Evolutionary conservation across 108 stramenopile species (phyloP).

Genomic region (Fragilariopsis cylindrus): DNA sequence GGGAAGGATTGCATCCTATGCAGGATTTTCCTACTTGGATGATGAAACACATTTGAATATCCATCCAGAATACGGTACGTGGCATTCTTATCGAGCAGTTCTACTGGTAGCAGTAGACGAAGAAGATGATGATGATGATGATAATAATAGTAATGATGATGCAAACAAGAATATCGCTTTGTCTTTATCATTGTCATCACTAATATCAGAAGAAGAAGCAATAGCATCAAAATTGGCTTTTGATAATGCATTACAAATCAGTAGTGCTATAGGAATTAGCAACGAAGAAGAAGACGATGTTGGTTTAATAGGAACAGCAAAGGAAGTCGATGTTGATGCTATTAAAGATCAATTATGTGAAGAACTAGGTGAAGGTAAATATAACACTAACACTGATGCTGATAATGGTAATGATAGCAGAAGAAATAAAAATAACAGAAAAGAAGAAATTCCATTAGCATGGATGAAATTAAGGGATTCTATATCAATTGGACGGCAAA

Average conservation of each 20-base stretch:
- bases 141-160: background rate
- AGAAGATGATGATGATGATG: background rate
- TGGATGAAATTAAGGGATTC: conserved; percentile 51
- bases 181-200: background rate
- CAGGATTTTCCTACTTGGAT: conserved; percentile 52
- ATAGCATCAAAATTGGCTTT: background rate
- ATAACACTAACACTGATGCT: background rate
- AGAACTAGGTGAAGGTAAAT: background rate
- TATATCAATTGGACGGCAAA: conserved; percentile 36
- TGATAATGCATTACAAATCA: background rate
- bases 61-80: conserved; percentile 53
- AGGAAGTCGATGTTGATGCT: too few relatives aligned
- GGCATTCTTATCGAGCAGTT: conserved; percentile 53
- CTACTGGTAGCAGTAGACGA: conserved; percentile 31
- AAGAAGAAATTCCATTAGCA: conserved; percentile 40
- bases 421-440: conserved; percentile 37
- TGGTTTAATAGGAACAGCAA: too few relatives aligned
- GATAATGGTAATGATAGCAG: background rate
- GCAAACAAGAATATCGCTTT: too few relatives aligned
- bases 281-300: background rate
- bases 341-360: background rate
- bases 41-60: conserved; percentile 49
- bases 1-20: conserved; percentile 47
- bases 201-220: background rate
- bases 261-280: background rate